phyloP scores from a whole-genome alignment of 768 basidiomycete genomes.

The Ephemerocybe angulata region DNA sequence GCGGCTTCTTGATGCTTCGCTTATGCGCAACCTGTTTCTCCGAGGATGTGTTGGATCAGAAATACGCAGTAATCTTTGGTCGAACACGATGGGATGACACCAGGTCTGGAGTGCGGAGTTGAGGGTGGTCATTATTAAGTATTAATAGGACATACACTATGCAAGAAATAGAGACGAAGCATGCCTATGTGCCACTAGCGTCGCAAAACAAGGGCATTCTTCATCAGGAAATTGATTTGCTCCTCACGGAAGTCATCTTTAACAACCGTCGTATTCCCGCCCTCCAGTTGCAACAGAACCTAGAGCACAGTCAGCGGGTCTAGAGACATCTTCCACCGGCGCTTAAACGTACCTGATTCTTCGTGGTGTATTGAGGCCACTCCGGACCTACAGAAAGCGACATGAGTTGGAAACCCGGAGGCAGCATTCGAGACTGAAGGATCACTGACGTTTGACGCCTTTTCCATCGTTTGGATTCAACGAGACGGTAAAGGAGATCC shows the following conservation, averaged over 20 bases:
- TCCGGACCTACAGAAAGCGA: constrained; percentile 19
- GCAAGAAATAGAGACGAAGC: too few relatives aligned
- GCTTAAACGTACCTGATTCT: not conserved
- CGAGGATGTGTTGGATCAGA: too few relatives aligned
- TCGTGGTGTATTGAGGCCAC: constrained; percentile 29
- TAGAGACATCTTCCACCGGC: constrained; percentile 6
- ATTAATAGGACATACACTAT: too few relatives aligned
- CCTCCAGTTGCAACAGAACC: constrained; percentile 28
- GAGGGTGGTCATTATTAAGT: too few relatives aligned
- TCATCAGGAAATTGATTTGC: constrained; percentile 35
- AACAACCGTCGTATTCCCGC: constrained; percentile 31
- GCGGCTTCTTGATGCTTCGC: too few relatives aligned
- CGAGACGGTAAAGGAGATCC: constrained; percentile 38
- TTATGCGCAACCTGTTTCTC: too few relatives aligned
- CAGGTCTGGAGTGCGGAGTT: too few relatives aligned
- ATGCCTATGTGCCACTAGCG: too few relatives aligned
- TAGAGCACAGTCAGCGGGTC: not conserved
- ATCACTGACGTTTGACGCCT: constrained; percentile 27
- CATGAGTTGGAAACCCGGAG: not conserved
- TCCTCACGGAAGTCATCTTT: constrained; percentile 34
- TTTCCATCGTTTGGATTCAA: constrained; percentile 37
- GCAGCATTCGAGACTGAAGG: not conserved
- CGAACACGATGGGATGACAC: too few relatives aligned
- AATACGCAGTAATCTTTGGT: too few relatives aligned
- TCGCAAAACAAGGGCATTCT: constrained; percentile 21